Conservation (phyloP, 1,139 yeast species). For the Candida smagusa region DNA sequence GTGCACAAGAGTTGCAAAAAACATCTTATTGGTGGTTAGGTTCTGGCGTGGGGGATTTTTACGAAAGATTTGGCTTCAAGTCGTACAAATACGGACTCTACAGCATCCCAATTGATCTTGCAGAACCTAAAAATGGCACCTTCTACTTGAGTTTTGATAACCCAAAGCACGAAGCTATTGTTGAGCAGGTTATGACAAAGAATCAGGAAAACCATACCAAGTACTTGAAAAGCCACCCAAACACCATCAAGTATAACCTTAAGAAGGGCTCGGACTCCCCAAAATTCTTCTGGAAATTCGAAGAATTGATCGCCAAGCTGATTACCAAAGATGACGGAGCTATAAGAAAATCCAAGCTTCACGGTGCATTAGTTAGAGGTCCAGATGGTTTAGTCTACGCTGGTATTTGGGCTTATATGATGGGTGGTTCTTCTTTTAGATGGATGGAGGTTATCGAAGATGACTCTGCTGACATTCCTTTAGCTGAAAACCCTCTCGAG, state of each 20-base stretch:
- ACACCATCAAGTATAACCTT: not conserved
- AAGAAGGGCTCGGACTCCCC: not conserved
- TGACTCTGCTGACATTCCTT: not conserved
- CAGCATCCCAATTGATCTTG: conserved; percentile 23
- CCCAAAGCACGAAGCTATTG: not conserved
- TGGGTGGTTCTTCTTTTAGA: not conserved
- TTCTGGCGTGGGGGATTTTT: conserved; percentile 33
- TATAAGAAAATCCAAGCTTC: not conserved
- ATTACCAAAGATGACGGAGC: not conserved
- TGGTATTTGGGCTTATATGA: not conserved
- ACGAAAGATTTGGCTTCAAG: conserved; percentile 39
- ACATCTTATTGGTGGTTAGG: conserved; percentile 35
- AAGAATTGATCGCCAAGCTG: not conserved
- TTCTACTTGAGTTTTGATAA: not conserved
- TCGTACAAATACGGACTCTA: conserved; percentile 35
- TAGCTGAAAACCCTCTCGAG: not conserved
- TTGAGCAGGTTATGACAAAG: not conserved
- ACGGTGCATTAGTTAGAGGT: not conserved
- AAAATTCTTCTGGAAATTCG: not conserved
- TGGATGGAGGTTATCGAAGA: not conserved
- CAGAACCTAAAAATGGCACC: not conserved
- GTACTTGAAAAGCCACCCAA: not conserved
- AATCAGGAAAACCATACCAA: not conserved
- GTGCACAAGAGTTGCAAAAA: conserved; percentile 28
- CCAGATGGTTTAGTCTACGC: not conserved